Evolutionary conservation across 106 monocot species (phyloP).

Genomic region (Allium fistulosum): DNA sequence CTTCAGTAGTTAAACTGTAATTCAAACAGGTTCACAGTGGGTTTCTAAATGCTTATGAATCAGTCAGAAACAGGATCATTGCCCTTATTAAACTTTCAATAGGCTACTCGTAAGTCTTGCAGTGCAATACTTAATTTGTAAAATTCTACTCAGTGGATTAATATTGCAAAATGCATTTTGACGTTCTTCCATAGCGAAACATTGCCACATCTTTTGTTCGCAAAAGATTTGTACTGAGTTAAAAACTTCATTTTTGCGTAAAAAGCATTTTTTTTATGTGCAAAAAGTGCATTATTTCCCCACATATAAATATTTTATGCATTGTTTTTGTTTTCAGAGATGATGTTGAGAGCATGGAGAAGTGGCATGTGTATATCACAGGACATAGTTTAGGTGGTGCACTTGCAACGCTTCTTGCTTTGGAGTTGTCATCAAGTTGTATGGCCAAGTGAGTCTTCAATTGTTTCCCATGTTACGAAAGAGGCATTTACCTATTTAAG

Average conservation of each 20-base stretch:
- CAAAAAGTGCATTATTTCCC: no score
- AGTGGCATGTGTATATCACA: conserved; percentile 87
- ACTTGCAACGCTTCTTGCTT: conserved; percentile 87
- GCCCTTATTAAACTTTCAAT: conserved; percentile 58
- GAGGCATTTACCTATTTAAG: no score
- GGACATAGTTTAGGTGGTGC: conserved; percentile 99
- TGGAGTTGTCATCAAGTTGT: conserved; percentile 76
- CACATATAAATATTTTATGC: neutral
- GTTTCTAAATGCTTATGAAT: conserved; percentile 91
- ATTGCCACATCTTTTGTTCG: no score
- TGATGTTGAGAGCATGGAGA: conserved; percentile 21
- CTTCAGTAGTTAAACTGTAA: no score
- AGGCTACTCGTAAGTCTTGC: conserved; percentile 41
- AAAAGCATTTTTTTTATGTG: no score
- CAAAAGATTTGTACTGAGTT: no score
- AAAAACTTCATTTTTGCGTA: no score
- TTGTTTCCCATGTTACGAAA: no score
- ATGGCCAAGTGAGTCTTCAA: conserved; percentile 66
- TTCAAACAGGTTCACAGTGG: conserved; percentile 81
- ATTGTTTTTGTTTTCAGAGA: conserved; percentile 12
- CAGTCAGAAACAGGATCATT: conserved; percentile 75
- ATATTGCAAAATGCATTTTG: no score
- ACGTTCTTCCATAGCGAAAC: no score
- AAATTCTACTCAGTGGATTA: no score
- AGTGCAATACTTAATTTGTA: neutral